Conservation (phyloP, 257 asterid species). For the Ballota nigra region DNA sequence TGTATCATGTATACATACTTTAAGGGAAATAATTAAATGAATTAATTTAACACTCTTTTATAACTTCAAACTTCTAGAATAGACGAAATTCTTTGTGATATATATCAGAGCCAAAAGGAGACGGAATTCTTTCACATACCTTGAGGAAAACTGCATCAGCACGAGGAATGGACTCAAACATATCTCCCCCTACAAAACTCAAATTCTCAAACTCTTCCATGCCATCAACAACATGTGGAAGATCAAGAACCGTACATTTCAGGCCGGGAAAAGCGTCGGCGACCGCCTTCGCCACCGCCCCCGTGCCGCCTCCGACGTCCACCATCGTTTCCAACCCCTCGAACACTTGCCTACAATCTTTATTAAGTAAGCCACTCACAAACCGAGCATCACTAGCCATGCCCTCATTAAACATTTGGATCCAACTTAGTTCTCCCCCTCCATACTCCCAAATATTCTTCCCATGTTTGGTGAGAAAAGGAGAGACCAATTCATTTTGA, state of each 20-base stretch:
- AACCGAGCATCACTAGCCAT: constrained; percentile 17
- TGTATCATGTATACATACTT: too few relatives aligned
- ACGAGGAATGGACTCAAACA: constrained; percentile 22
- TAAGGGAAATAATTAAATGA: too few relatives aligned
- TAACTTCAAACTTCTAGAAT: too few relatives aligned
- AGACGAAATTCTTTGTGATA: too few relatives aligned
- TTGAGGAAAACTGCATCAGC: constrained; percentile 28
- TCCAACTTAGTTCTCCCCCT: not conserved
- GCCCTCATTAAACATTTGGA: not conserved
- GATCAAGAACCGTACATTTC: constrained; percentile 23
- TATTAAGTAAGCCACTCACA: not conserved
- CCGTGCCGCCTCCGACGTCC: constrained; percentile 18
- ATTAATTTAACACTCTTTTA: too few relatives aligned
- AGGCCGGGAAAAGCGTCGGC: constrained; percentile 9
- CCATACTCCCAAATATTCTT: not conserved
- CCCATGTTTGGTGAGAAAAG: constrained; percentile 4
- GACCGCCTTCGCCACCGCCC: not conserved
- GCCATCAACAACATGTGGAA: constrained; percentile 27
- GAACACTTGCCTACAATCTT: constrained; percentile 2
- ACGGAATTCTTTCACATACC: too few relatives aligned
- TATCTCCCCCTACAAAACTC: constrained; percentile 19
- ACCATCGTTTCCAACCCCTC: constrained; percentile 10
- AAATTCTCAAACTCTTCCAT: constrained; percentile 22
- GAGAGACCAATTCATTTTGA: not conserved
- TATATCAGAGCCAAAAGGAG: too few relatives aligned